Evolutionary conservation across 306 rosid genomes (phyloP), one percentile per base, ranked within the genome.

Genomic region (Rubus idaeus): DNA sequence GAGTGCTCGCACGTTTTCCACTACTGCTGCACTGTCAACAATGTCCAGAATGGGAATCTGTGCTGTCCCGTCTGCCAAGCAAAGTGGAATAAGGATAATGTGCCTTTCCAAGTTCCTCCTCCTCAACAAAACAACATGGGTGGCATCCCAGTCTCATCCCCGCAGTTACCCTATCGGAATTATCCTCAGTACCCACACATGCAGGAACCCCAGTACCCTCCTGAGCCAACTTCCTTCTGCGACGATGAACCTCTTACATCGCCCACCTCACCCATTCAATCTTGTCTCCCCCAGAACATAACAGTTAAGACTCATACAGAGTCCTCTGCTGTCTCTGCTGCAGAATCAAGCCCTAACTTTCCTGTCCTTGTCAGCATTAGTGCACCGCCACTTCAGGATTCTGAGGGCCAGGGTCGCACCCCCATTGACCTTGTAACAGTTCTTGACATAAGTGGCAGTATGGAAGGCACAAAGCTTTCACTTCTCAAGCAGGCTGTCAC

Each of bases 401-500:
- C 61, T 55, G 61, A 55, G 2, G 47, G 14, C 1, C 26, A 16
- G 2, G 60, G 50, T 3, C 73, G 80, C 14, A 56, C 77, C 2
- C 79, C 82, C 17, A 46, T 82, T 3, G 86, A 82, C 55, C 77
- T 82, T 8, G 86, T 82, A 1, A 62, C 73, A 13, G 86, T 78
- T n/a, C 57, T 82, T 1, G 86, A 82, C 23, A 26, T 82, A 1
- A 82, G 82, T 7, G 79, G 73, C 39, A 78, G 79, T 47, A 82
- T 82, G 86, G 17, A 13, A 1, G 82, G 82, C 16, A 61, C 75
- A 18, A 82, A 82, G 65, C 6, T 82, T 17, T 17, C n/a, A 16
- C 70, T 77, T 56, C 40, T 82, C 8, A 82, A 82, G 60, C 70
- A 35, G 0, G 73, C 79, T 39, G 63, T 78, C 79, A 79, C 67